Evolutionary conservation across 441 rosid species (phyloP), one percentile per base, ranked within the genome.

Genomic region (Erodium texanum): DNA sequence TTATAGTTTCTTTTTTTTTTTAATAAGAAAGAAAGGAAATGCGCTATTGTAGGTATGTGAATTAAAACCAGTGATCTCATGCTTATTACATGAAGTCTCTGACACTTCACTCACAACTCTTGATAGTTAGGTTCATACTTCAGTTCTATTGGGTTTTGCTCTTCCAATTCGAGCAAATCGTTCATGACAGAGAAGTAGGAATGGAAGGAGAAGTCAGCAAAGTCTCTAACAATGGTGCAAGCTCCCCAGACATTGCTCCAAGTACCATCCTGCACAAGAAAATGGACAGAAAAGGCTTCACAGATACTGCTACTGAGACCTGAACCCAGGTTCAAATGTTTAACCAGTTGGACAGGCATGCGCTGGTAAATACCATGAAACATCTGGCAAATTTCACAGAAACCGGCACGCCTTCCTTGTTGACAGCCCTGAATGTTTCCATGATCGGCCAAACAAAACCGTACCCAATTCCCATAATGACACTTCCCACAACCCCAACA

Each of bases 141-240:
- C 4, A 50, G 58, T 50, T 50, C 58, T n/a, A 72, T 34, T 14
- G 79, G 78, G 41, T 70, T 71, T 54, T 75, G 69, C 1, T 34
- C 77, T 12, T 75, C 71, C 16, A 62, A 54, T 38, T 64, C 54
- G 7, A 70, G 71, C 66, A 67, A 50, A 32, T 65, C 78, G 54
- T 75, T 71, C 78, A 75, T 71, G 1, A 70, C 69, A 9, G 78
- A 75, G 43, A 75, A 72, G 73, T 72, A 76, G 3, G 79, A 72
- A 19, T 76, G 76, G 65, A 69, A 72, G 16, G 76, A 76, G 67
- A 78, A 71, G 24, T 78, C 75, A 14, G 70, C 70, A 70, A 73
- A 62, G 41, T 75, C 76, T 0, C 74, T 66, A 29, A 75, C 70
- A 15, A 70, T 48, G 7, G 76, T 69, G 43, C 76, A 73, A 7